Base-by-base conservation (phyloP, 306 rosid genomes). In the Trifolium repens region DNA sequence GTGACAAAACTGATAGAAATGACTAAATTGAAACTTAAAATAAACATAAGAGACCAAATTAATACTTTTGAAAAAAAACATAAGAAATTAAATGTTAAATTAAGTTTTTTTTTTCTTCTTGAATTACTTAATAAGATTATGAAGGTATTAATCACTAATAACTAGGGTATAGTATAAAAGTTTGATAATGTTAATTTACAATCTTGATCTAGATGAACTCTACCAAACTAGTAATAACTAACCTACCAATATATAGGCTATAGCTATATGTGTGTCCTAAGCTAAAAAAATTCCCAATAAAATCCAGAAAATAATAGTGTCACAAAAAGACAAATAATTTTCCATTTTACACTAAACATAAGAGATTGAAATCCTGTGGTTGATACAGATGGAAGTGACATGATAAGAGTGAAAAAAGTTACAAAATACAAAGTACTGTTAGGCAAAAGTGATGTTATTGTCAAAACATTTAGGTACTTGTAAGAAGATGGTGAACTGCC, bases 391-490 rank as follows among this genome's bases (percentile, higher is more conserved):
- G 13, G 77, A 52, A 71, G 37, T 32, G 77, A 62, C 10, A 47
- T 52, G 44, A 43, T 35, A 67, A 63, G 27, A 14, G 57, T 24
- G 47, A 78, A 82, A 32, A 73, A 57, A 40, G 77, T 60, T 30
- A 72, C 54, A 35, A 47, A 5, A 67, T 67, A 7, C 6, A 16
- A 43, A 67, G 72, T 50, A 61, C 42, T 2, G 83, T 78, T 83
- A 46, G 83, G 83, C 78, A 63, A 60, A 16, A 73, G 13, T 50
- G 67, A 55, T 73, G 32, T 70, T 44, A 66, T 67, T 54, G 72
- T 79, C 27, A 74, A 75, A 63, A 67, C 75, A 77, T 77, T 70
- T 72, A 82, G 67, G 75, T 60, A 71, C 81, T 65, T 60, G 73
- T 67, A 82, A 67, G 50, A 60, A 69, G 69, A 66, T 42, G 76